phyloP scores from a whole-genome alignment of 441 rosid species.

The Rhodomyrtus psidioides region DNA sequence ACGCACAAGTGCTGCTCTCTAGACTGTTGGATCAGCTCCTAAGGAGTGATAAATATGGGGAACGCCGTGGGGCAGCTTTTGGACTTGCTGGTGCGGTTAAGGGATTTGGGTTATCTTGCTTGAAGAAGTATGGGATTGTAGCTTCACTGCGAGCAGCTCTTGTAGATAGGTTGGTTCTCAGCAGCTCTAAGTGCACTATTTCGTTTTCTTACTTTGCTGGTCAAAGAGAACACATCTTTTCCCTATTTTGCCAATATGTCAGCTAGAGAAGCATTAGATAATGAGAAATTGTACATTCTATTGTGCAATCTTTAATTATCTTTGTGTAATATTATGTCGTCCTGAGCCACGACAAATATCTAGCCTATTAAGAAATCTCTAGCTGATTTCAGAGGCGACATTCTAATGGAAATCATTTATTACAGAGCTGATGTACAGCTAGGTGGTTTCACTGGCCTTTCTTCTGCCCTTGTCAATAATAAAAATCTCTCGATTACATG shows the following conservation, averaged over 20 bases:
- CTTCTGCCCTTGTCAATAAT: background rate
- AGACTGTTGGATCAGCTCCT: slow-evolving; percentile 77
- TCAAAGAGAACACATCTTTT: background rate
- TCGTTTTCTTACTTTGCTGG: background rate
- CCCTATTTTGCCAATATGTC: background rate
- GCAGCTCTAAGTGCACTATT: background rate
- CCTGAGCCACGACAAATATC: background rate
- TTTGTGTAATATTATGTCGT: background rate
- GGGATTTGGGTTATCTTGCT: slow-evolving; percentile 89
- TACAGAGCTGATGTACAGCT: background rate
- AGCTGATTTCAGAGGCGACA: background rate
- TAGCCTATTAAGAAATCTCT: background rate
- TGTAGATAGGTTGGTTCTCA: slow-evolving; percentile 58
- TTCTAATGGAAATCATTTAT: background rate
- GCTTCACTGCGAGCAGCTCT: slow-evolving; percentile 63
- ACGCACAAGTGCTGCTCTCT: slow-evolving; percentile 66
- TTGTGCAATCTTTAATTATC: background rate
- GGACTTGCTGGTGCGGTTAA: slow-evolving; percentile 95
- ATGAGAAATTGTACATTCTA: background rate
- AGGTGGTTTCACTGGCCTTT: background rate
- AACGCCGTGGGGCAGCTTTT: slow-evolving; percentile 99
- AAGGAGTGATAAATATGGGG: slow-evolving; percentile 97
- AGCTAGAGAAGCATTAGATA: background rate
- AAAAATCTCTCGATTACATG: background rate
- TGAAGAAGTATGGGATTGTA: slow-evolving; percentile 74